Conservation (phyloP, 2,329 filamentous ascomycete genomes). For the Fusarium sp. region DNA sequence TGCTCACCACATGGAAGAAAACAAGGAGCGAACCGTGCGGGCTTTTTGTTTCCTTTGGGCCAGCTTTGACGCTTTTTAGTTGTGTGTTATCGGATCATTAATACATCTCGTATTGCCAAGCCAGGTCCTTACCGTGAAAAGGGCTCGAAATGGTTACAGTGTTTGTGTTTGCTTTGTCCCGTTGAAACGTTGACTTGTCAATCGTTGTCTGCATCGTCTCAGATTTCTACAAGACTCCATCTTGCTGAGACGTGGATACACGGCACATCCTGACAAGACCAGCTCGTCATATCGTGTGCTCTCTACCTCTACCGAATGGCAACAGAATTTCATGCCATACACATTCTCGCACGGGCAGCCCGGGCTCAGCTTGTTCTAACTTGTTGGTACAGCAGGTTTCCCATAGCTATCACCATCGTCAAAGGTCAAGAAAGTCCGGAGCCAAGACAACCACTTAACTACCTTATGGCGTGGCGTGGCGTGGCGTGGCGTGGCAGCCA, state of each 20-base stretch:
- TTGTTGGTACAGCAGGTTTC: neutral
- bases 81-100: neutral
- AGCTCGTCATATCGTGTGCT: no score
- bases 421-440: slow-evolving; percentile 5
- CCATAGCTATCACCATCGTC: slow-evolving; percentile 17
- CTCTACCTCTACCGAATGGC: slow-evolving; percentile 5
- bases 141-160: neutral
- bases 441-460: slow-evolving; percentile 30
- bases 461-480: slow-evolving; percentile 18
- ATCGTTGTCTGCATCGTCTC: slow-evolving; percentile 33
- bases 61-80: neutral
- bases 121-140: neutral
- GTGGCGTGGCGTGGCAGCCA: slow-evolving; percentile 38
- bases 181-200: slow-evolving; percentile 34
- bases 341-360: slow-evolving; percentile 44
- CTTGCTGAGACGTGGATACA: slow-evolving; percentile 44
- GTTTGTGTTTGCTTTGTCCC: slow-evolving; percentile 33
- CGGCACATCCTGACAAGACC: neutral
- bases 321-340: slow-evolving; percentile 29
- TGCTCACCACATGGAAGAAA: slow-evolving; percentile 1
- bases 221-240: slow-evolving; percentile 33
- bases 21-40: slow-evolving; percentile 29
- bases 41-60: slow-evolving; percentile 6
- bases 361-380: slow-evolving; percentile 29
- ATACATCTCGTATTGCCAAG: neutral